Evolutionary conservation across 1,284 basidiomycete genomes (phyloP).

Genomic region (Trichosporon sp.): DNA sequence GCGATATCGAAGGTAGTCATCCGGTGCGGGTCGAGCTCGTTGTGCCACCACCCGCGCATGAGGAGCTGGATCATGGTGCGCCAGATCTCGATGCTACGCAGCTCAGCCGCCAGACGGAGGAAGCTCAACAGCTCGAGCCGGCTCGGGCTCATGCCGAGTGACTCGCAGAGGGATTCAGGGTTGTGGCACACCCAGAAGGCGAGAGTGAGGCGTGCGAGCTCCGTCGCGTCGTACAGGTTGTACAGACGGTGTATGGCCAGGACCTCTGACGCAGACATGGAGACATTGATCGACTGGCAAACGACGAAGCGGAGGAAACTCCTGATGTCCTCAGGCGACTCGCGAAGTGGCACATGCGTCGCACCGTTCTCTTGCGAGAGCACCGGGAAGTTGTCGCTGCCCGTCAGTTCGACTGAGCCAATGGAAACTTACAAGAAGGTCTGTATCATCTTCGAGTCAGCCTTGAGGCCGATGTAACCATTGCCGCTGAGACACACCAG

Average conservation of each 20-base stretch:
- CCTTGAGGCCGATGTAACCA: background rate
- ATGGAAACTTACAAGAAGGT: background rate
- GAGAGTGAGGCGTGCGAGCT: background rate
- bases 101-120: background rate
- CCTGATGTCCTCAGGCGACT: background rate
- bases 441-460: background rate
- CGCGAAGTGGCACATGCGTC: conserved; percentile 3
- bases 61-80: conserved; percentile 5
- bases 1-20: conserved; percentile 7
- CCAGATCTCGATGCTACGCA: conserved; percentile 3
- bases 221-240: conserved; percentile 10
- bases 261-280: background rate
- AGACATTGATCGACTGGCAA: background rate
- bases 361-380: background rate
- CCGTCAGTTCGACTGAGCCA: background rate
- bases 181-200: conserved; percentile 4
- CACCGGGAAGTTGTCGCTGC: conserved; percentile 8
- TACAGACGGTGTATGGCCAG: background rate
- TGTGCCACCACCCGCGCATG: conserved; percentile 11
- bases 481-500: background rate
- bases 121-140: background rate
- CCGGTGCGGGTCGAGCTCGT: conserved; percentile 6
- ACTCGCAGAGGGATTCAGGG: background rate
- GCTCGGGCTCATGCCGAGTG: conserved; percentile 6
- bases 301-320: background rate